A percentile compares a stretch with the other conserved stretches of the same genome.
These are phyloP conservation scores for Chlamydomonas urium DNA, from an alignment of 139 green algal genomes.

Conservation along the genomic window DNA sequence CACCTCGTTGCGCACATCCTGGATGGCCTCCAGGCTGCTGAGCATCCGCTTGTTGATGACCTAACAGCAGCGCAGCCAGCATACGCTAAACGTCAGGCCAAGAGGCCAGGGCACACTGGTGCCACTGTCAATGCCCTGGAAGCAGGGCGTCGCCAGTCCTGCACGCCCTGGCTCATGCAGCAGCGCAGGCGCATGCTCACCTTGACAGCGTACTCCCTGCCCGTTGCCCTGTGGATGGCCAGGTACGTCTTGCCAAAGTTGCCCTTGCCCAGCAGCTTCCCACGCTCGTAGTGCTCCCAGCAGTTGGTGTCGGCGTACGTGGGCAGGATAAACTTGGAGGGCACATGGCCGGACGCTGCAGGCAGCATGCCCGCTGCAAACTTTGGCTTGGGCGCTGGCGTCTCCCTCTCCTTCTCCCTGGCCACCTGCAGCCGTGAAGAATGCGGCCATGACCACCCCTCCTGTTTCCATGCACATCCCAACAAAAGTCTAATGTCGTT, in stretches of 20 bases:
- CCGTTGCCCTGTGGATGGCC: constrained; percentile 42
- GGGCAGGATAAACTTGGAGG: constrained; percentile 42
- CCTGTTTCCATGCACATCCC: not conserved
- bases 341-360: constrained; percentile 5
- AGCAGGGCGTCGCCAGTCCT: no score
- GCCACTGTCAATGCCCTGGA: no score
- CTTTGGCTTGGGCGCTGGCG: not conserved
- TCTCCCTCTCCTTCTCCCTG: not conserved
- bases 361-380: not conserved
- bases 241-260: constrained; percentile 63
- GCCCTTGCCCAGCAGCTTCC: constrained; percentile 58
- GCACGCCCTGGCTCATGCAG: no score
- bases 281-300: constrained; percentile 50
- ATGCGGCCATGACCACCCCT: not conserved
- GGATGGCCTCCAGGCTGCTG: constrained; percentile 79
- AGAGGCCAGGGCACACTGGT: no score
- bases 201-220: constrained; percentile 38
- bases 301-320: constrained; percentile 43
- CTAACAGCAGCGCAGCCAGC: no score
- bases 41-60: constrained; percentile 93
- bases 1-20: constrained; percentile 90
- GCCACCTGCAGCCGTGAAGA: not conserved
- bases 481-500: no score
- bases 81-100: no score
- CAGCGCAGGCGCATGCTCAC: constrained; percentile 1